These are phyloP conservation scores for Plasmodium relictum DNA, from an alignment of 169 alveolate genomes.

Conservation along the genomic window DNA sequence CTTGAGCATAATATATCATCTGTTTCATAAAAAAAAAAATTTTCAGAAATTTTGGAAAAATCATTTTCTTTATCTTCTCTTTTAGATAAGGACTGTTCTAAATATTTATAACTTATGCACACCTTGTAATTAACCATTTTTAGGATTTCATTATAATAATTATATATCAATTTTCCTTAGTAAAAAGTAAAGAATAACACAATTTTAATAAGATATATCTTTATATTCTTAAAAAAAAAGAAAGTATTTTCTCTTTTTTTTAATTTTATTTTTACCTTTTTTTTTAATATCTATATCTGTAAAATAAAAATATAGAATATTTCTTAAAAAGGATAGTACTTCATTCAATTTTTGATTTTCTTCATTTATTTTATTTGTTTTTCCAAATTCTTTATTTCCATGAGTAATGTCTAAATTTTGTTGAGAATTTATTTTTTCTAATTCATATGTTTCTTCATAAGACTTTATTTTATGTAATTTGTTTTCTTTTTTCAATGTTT, in stretches of 20 bases:
- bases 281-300: constrained; percentile 47
- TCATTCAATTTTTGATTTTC: constrained; percentile 62
- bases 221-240: background rate
- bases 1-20: constrained; percentile 21
- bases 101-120: constrained; percentile 41
- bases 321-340: constrained; percentile 35
- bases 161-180: constrained; percentile 60
- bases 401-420: constrained; percentile 15
- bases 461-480: constrained; percentile 36
- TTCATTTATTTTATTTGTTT: constrained; percentile 20
- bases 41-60: background rate
- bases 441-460: constrained; percentile 46
- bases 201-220: background rate
- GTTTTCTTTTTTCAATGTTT: constrained; percentile 26
- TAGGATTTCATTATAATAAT: constrained; percentile 44
- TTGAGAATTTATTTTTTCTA: constrained; percentile 57
- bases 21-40: constrained; percentile 21
- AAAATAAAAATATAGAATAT: constrained; percentile 20
- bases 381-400: constrained; percentile 14
- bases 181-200: background rate
- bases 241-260: constrained; percentile 1
- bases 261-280: constrained; percentile 36
- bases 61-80: background rate
- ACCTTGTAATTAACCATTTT: constrained; percentile 75
- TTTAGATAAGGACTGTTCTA: background rate